Base-by-base conservation (phyloP, 2,329 filamentous ascomycete species). In the Fusarium virguliforme region DNA sequence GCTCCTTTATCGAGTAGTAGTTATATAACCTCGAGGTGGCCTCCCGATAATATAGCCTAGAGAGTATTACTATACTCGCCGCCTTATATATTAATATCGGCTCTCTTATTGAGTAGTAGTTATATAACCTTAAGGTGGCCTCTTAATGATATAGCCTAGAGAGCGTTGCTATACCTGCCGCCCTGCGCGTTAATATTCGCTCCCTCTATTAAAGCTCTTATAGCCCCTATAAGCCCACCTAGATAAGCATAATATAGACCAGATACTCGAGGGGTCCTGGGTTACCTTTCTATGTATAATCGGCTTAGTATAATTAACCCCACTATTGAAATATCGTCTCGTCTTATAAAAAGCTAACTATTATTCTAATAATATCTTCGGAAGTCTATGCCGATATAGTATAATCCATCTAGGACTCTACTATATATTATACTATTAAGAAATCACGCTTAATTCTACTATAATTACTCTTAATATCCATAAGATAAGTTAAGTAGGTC, bases 401-500 rank as follows among this genome's bases (percentile, higher is more conserved):
- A 60, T 60, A 63, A 5, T 28, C 28, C 12, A 51, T 67, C 75
- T 71, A 77, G n/a, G 51, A 46, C 15, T 62, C 38, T 56, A 70
- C 70, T 8, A 74, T 68, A 62, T 67, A 72, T 46, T 30, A n/a
- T 48, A 67, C 73, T 62, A 75, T 60, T 12, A 69, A 70, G 46
- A 70, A 75, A 26, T 69, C 7, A 15, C 15, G 8, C 41, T 51
- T 50, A 18, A 68, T 62, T 28, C 55, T 9, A 1, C 24, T 4
- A 22, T 65, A n/a, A 24, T 12, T 66, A 8, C 61, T 59, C 6
- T 43, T 58, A 24, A 73, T 70, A 8, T 62, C 57, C 4, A 40
- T 64, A 22, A 76, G 64, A 46, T 77, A 76, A 7, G 54, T 67
- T 22, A 76, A 68, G 58, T 64, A 75, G 3, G 67, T 75, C 51